phyloP scores from a whole-genome alignment of 2,329 filamentous ascomycete genomes.

The Hypoxylon sp. region DNA sequence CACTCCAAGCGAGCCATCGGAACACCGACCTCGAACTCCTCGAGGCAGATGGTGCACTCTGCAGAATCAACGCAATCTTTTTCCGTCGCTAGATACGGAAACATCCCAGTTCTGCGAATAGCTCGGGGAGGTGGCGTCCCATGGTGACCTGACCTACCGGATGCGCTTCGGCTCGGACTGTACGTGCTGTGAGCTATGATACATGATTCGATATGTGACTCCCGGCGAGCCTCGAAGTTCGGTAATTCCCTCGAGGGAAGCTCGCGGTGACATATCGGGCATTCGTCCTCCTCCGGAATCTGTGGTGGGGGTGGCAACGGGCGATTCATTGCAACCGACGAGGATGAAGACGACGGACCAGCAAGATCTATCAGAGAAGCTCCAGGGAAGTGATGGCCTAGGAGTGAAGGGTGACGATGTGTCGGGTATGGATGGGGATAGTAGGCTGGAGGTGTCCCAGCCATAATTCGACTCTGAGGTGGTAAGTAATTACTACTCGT shows the following conservation, averaged over 20 bases:
- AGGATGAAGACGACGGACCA: constrained; percentile 53
- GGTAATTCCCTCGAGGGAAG: constrained; percentile 70
- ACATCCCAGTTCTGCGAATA: constrained; percentile 69
- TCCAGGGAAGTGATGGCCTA: constrained; percentile 36
- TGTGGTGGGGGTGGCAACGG: constrained; percentile 60
- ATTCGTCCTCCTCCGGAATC: constrained; percentile 80
- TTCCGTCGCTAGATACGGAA: constrained; percentile 73
- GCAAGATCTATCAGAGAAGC: constrained; percentile 52
- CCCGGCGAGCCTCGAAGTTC: constrained; percentile 67
- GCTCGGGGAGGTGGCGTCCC: constrained; percentile 52
- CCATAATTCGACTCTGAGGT: constrained; percentile 58
- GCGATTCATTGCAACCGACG: constrained; percentile 55
- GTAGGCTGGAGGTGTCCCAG: constrained; percentile 56
- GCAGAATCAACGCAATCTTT: constrained; percentile 77
- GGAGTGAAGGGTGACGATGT: constrained; percentile 29
- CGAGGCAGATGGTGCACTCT: constrained; percentile 76
- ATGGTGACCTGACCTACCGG: constrained; percentile 36
- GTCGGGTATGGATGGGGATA: constrained; percentile 46
- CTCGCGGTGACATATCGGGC: constrained; percentile 80
- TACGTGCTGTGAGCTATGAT: constrained; percentile 69
- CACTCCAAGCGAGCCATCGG: constrained; percentile 76
- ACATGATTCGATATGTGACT: constrained; percentile 70
- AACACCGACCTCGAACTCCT: constrained; percentile 73
- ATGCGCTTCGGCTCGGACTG: constrained; percentile 53
- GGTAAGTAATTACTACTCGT: constrained; percentile 50